These are phyloP conservation scores for Metarhizium anisopliae DNA, from an alignment of 2,329 filamentous ascomycete species.

Conservation along the genomic window DNA sequence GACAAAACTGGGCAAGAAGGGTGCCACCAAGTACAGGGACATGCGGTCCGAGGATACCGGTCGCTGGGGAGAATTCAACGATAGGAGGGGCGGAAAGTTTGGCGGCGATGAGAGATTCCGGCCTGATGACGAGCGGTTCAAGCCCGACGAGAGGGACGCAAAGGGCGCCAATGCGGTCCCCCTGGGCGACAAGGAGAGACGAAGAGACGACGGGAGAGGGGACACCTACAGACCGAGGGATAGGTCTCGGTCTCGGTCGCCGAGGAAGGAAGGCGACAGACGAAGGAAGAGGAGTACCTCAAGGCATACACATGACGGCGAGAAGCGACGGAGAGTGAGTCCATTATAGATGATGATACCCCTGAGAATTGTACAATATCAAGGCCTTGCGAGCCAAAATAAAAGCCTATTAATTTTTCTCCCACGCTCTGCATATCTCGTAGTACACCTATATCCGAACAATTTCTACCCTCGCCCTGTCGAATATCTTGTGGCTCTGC, in stretches of 20 bases:
- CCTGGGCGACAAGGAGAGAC: conserved; percentile 40
- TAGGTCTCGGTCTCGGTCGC: conserved; percentile 32
- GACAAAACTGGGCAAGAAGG: conserved; percentile 89
- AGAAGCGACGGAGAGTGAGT: conserved; percentile 53
- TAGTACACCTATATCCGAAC: conserved; percentile 52
- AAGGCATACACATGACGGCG: conserved; percentile 44
- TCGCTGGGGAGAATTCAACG: conserved; percentile 62
- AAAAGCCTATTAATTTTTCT: no score
- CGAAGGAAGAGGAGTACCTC: conserved; percentile 50
- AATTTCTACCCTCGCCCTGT: conserved; percentile 80
- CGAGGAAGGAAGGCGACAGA: conserved; percentile 31
- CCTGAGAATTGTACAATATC: not conserved
- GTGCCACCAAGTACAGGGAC: conserved; percentile 82
- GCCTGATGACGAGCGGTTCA: conserved; percentile 48
- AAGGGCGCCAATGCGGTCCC: conserved; percentile 65
- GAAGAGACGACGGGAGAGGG: conserved; percentile 11
- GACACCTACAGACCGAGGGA: conserved; percentile 1
- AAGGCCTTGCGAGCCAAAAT: not conserved
- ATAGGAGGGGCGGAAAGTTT: conserved; percentile 26
- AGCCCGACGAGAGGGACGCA: conserved; percentile 31
- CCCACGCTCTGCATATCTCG: conserved; percentile 1
- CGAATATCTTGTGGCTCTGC: conserved; percentile 67
- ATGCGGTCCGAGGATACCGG: conserved; percentile 87
- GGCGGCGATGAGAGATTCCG: conserved; percentile 57
- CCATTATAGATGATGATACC: conserved; percentile 27